phyloP scores from a whole-genome alignment of 1,284 basidiomycete species.

The Apiotrichum gamsii region DNA sequence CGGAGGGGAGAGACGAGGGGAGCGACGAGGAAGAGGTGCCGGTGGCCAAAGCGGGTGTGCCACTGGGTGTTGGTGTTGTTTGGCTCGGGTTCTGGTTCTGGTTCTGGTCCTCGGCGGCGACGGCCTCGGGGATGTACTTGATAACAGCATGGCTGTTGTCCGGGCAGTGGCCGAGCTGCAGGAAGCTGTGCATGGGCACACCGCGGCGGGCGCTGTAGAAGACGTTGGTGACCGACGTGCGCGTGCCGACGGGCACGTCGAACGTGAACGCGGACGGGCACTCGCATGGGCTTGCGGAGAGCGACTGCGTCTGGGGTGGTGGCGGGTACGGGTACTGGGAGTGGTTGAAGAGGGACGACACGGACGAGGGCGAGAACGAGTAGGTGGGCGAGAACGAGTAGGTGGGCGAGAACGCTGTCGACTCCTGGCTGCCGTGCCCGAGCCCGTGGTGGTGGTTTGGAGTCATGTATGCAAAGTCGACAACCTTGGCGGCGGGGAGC shows the following conservation, averaged over 20 bases:
- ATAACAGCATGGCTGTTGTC: not conserved
- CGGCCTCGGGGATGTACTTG: not conserved
- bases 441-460: slow-evolving; percentile 1
- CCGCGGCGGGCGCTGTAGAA: not conserved
- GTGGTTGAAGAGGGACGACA: too few species aligned
- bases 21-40: not conserved
- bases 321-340: too few species aligned
- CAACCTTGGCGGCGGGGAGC: not conserved
- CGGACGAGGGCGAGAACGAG: not conserved
- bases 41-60: too few species aligned
- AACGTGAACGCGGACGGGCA: slow-evolving; percentile 3
- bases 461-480: slow-evolving; percentile 4
- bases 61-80: too few species aligned
- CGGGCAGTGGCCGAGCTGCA: not conserved
- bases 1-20: not conserved
- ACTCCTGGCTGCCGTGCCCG: too few species aligned
- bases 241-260: not conserved
- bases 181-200: slow-evolving; percentile 1
- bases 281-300: not conserved
- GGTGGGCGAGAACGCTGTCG: not conserved
- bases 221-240: not conserved
- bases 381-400: too few species aligned
- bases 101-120: too few species aligned
- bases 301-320: too few species aligned
- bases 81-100: too few species aligned